Evolutionary conservation across 371 early-diverging fungal genomes (phyloP).

Genomic region (Syncephalastrum monosporum): DNA sequence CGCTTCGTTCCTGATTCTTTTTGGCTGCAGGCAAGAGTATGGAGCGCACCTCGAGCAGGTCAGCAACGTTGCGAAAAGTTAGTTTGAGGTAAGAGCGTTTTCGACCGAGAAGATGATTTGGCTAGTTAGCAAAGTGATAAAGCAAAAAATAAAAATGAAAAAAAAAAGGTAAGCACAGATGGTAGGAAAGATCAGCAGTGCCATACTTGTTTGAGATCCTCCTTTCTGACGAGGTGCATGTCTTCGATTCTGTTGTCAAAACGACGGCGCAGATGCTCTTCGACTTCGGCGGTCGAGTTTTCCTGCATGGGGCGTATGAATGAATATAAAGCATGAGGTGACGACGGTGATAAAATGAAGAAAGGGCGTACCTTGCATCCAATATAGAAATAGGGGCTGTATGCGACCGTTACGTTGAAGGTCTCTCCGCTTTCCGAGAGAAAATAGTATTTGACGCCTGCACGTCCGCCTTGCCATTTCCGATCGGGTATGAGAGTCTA

Average conservation of each 20-base stretch:
- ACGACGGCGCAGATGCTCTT: slow-evolving; percentile 78
- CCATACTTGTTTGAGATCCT: slow-evolving; percentile 84
- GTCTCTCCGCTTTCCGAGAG: slow-evolving; percentile 84
- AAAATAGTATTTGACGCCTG: slow-evolving; percentile 92
- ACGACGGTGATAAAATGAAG: neutral
- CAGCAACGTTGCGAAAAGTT: slow-evolving; percentile 78
- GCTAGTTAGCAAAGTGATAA: slow-evolving; percentile 45
- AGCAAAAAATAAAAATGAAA: too few relatives aligned
- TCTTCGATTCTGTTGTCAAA: slow-evolving; percentile 70
- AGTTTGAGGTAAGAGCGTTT: slow-evolving; percentile 77
- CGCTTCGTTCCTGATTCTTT: slow-evolving; percentile 67
- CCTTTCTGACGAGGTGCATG: slow-evolving; percentile 68
- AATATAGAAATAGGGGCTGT: slow-evolving; percentile 90
- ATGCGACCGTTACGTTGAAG: slow-evolving; percentile 85
- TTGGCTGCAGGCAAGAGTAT: slow-evolving; percentile 66
- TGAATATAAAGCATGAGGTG: neutral
- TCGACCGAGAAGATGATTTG: slow-evolving; percentile 88
- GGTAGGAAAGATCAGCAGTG: neutral
- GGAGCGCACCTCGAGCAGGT: slow-evolving; percentile 77
- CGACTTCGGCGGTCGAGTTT: slow-evolving; percentile 60
- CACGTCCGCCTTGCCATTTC: slow-evolving; percentile 68
- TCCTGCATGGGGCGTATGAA: neutral
- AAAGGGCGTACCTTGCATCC: slow-evolving; percentile 65
- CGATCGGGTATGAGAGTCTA: slow-evolving; percentile 61
- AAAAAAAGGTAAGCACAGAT: neutral